Conservation (phyloP, 345 rosid genomes). For the Eutrema japonicum region DNA sequence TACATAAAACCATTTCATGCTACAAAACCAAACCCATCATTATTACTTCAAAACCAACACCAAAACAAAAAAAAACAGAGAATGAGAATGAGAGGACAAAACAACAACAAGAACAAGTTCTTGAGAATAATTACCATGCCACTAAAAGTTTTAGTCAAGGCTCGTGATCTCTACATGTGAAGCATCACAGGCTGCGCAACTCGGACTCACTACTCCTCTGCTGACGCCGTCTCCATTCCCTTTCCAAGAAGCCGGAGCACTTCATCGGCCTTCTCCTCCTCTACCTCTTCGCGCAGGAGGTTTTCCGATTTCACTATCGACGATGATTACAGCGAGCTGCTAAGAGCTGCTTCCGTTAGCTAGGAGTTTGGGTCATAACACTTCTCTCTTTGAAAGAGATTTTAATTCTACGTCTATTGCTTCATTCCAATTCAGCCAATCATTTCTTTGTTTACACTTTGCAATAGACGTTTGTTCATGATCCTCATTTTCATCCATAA, state of each 20-base stretch:
- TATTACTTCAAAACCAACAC: background rate
- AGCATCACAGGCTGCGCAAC: constrained; percentile 59
- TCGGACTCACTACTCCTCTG: constrained; percentile 41
- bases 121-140: constrained; percentile 54
- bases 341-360: constrained; percentile 64
- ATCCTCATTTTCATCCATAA: no score
- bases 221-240: constrained; percentile 26
- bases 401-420: no score
- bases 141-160: constrained; percentile 53
- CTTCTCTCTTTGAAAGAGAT: no score
- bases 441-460: no score
- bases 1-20: constrained; percentile 27
- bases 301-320: constrained; percentile 14
- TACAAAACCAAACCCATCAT: constrained; percentile 20
- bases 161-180: constrained; percentile 70
- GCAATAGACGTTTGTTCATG: no score
- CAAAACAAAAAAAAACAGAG: background rate
- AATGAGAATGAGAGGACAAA: constrained; percentile 37
- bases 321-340: constrained; percentile 66
- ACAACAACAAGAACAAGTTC: constrained; percentile 49
- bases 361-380: constrained; percentile 52
- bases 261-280: constrained; percentile 44
- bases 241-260: constrained; percentile 68
- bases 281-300: constrained; percentile 30
- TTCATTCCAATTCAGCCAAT: no score